Conservation (phyloP, 2,329 filamentous ascomycete species). For the Apiospora saccharicola region DNA sequence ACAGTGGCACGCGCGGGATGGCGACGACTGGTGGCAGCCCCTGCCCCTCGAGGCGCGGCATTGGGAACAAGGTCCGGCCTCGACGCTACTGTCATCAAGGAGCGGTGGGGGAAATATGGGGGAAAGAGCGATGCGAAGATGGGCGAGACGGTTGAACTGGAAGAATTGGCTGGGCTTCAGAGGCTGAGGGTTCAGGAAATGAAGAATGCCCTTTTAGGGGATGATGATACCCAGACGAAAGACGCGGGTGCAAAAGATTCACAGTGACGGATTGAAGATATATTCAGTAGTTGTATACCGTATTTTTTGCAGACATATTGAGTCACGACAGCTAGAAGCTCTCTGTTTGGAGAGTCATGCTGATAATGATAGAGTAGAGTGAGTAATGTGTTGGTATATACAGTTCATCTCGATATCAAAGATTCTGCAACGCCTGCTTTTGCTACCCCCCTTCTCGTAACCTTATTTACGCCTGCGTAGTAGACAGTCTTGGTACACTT, state of each 20-base stretch:
- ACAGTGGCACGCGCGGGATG: slow-evolving; percentile 72
- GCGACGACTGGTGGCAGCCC: slow-evolving; percentile 73
- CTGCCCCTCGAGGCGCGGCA: slow-evolving; percentile 68
- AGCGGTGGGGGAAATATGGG: slow-evolving; percentile 31
- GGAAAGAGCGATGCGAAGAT: slow-evolving; percentile 47
- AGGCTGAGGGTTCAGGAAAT: slow-evolving; percentile 43
- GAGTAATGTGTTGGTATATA: neutral
- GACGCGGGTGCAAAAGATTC: neutral
- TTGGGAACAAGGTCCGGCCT: slow-evolving; percentile 62
- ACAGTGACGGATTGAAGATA: neutral
- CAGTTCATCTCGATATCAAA: neutral
- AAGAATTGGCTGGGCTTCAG: slow-evolving; percentile 52
- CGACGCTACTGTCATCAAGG: slow-evolving; percentile 29
- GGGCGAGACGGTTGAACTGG: slow-evolving; percentile 50
- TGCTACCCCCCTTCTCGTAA: neutral
- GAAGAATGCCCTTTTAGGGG: slow-evolving; percentile 32
- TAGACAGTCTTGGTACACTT: neutral
- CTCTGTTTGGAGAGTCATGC: neutral
- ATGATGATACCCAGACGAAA: neutral
- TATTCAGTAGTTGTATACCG: neutral
- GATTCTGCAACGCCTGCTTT: neutral
- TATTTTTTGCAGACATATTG: neutral
- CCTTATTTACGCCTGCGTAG: neutral
- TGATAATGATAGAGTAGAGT: neutral
- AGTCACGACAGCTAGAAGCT: neutral